These are phyloP conservation scores for Mortierella sp. DNA, from an alignment of 371 early-diverging fungal genomes.

Conservation along the genomic window DNA sequence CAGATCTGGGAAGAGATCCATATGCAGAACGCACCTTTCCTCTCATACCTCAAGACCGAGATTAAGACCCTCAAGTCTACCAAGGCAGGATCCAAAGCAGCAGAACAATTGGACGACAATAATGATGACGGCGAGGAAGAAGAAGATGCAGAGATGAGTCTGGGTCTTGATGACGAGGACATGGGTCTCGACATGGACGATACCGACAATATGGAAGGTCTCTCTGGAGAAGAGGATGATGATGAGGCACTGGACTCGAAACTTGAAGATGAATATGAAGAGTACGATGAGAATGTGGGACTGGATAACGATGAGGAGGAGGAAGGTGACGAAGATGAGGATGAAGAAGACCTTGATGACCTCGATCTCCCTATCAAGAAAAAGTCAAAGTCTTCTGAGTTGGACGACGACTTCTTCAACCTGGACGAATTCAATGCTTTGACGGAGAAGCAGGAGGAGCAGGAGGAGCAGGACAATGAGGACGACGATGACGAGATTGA, in stretches of 20 bases:
- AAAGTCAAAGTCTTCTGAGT: conserved; percentile 58
- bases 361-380: conserved; percentile 51
- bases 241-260: conserved; percentile 24
- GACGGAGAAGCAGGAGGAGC: conserved; percentile 71
- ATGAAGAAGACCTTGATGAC: conserved; percentile 53
- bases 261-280: conserved; percentile 25
- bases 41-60: conserved; percentile 67
- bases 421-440: conserved; percentile 69
- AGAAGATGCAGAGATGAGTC: conserved; percentile 51
- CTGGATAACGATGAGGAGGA: conserved; percentile 34
- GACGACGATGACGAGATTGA: conserved; percentile 66
- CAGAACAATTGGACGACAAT: conserved; percentile 6
- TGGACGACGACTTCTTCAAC: conserved; percentile 77
- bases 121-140: conserved; percentile 32
- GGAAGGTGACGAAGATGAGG: conserved; percentile 30
- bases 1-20: conserved; percentile 96
- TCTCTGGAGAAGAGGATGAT: conserved; percentile 45
- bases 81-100: conserved; percentile 15
- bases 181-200: conserved; percentile 54
- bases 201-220: conserved; percentile 53
- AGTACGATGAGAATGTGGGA: conserved; percentile 28
- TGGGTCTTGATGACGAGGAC: conserved; percentile 53
- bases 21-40: conserved; percentile 83
- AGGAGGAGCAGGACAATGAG: conserved; percentile 60
- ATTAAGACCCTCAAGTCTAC: conserved; percentile 56